Base-by-base conservation (phyloP, 768 basidiomycete genomes). In the Russula virescens region DNA sequence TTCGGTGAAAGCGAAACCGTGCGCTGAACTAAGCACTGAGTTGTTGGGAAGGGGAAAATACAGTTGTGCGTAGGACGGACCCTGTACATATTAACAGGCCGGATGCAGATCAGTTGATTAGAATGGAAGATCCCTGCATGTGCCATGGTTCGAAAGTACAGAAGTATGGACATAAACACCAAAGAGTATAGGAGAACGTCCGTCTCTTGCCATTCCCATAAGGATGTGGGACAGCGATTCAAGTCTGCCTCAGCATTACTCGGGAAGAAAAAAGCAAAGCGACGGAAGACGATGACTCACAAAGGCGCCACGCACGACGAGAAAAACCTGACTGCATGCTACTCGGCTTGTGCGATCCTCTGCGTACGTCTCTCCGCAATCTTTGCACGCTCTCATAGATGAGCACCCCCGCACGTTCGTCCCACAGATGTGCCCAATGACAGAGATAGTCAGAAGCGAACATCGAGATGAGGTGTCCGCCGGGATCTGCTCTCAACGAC, bases 351-450 rank as follows among this genome's bases (percentile, higher is more conserved):
- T 42, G 47, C 55, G 31, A 75, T 64, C 40, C 60, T 67, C 60
- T 71, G 69, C 63, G 73, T 74, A 71, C 86, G 78, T 58, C 80
- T 89, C 73, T 82, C 77, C 31, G 80, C 80, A 23, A 92, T n/a
- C n/a, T n/a, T n/a, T n/a, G n/a, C n/a, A n/a, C n/a, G n/a, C n/a
- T n/a, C n/a, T n/a, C n/a, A n/a, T n/a, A n/a, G n/a, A n/a, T 74
- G 21, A 91, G 75, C 55, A 80, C 84, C 9, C 73, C 78, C 2
- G 87, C 81, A n/a, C 83, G 78, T 55, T 77, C 66, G 68, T 91
- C 88, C 81, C 86, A 87, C 42, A 74, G 73, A 70, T 88, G 83
- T 21, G 82, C 86, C 81, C 81, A 88, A 77, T 93, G 93, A 43
- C 91, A 91, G 13, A 76, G 78, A 69, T 79, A 85, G 1, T 87